A percentile compares a stretch with the other conserved stretches of the same genome.
These are phyloP conservation scores for Sporothrix humicola DNA, from an alignment of 2,329 filamentous ascomycete species.

Conservation along the genomic window DNA sequence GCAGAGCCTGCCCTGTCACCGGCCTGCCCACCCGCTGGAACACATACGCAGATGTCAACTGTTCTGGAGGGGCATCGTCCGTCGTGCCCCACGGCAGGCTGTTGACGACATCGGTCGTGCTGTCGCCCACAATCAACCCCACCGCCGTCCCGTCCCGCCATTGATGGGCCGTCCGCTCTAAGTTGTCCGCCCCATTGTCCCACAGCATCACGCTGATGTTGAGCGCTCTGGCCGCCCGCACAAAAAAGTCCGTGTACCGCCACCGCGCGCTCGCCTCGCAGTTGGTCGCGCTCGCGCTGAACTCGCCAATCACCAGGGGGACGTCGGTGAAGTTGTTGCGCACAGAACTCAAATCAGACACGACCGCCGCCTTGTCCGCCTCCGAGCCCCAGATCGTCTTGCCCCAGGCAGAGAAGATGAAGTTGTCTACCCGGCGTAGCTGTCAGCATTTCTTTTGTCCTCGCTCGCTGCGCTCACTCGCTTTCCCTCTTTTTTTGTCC, in stretches of 20 bases:
- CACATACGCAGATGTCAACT: constrained; percentile 59
- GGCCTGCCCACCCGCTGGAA: constrained; percentile 57
- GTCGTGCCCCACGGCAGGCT: constrained; percentile 57
- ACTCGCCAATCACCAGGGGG: constrained; percentile 64
- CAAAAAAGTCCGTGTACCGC: constrained; percentile 62
- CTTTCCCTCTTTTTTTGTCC: neutral
- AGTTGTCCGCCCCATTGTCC: constrained; percentile 64
- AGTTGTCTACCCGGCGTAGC: constrained; percentile 46
- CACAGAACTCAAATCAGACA: constrained; percentile 57
- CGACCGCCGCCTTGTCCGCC: constrained; percentile 56
- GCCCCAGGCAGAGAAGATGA: constrained; percentile 57
- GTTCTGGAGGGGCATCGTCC: constrained; percentile 52
- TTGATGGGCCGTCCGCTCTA: constrained; percentile 54
- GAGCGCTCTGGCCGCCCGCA: constrained; percentile 58
- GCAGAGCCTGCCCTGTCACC: constrained; percentile 51
- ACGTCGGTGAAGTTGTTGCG: constrained; percentile 61
- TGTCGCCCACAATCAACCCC: constrained; percentile 53
- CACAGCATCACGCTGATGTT: constrained; percentile 60
- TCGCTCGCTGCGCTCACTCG: neutral
- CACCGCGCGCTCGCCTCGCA: constrained; percentile 63
- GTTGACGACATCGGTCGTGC: constrained; percentile 52
- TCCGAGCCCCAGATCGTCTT: constrained; percentile 65
- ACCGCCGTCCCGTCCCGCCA: constrained; percentile 59
- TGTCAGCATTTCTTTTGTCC: neutral
- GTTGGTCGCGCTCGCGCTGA: constrained; percentile 55